Base-by-base conservation (phyloP, 129 eudicot species). In the Flaveria sonorensis region DNA sequence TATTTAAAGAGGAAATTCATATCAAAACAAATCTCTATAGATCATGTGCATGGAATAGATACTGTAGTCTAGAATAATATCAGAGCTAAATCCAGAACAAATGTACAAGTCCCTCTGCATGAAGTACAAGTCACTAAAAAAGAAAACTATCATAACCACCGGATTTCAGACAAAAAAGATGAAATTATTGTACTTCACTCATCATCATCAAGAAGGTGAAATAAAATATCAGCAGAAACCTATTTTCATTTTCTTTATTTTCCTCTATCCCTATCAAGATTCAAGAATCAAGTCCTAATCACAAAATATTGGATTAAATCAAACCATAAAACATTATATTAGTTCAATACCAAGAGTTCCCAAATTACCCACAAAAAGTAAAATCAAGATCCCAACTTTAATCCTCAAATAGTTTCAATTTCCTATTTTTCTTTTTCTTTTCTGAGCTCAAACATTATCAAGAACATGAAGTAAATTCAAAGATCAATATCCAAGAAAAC, bases 281-380 rank as follows among this genome's bases (percentile, higher is more conserved):
- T 47, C 13, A 56, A 39, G 20, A 46, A 59, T 28, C 70, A 70
- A 77, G 75, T 77, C 60, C 42, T 69, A 45, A 57, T 70, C 59
- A 26, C 39, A 55, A 78, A 18, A 70, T 69, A 63, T 40, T 32
- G 15, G 24, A 8, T 60, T 16, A 32, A 45, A 71, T 71, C 73
- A 53, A 64, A 43, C 74, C 36, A 68, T 14, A 50, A 45, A 66
- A 12, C 13, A 62, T 56, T 26, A 61, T 28, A 47, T 62, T 62
- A 32, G 40, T 21, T 21, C 13, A 23, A 77, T 28, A 57, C 55
- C 16, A 56, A 70, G 59, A 51, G 70, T 69, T 78, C 76, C 70
- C 60, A 78, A 78, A 78, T 57, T 78, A 78, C 76, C 82, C 62
- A n/a, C 36, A 16, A 70, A 78, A 78, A 47, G 70, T 24, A 70